phyloP scores from a whole-genome alignment of 495 filamentous ascomycete genomes.

The Aspergillus indologenus region DNA sequence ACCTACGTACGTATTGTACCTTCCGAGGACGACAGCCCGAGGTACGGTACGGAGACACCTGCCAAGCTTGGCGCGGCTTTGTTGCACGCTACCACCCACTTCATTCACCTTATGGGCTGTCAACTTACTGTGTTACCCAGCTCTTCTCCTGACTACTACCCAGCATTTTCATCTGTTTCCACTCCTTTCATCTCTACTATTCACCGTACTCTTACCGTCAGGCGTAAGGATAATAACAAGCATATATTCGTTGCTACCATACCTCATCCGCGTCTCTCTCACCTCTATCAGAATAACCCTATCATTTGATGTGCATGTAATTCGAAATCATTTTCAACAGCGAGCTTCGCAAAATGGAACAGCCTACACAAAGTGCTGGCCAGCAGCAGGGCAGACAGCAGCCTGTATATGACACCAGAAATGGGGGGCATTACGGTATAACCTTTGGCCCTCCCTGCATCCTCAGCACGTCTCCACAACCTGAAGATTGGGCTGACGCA shows the following conservation, averaged over 20 bases:
- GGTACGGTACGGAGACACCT: background rate
- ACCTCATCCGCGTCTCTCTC: no score
- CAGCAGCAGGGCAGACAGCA: slow-evolving; percentile 57
- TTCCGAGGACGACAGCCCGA: no score
- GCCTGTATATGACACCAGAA: slow-evolving; percentile 72
- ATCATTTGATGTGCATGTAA: background rate
- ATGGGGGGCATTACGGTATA: slow-evolving; percentile 87
- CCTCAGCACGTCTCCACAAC: background rate
- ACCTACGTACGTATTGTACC: no score
- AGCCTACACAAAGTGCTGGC: slow-evolving; percentile 48
- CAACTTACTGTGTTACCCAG: background rate
- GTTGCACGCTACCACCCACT: background rate
- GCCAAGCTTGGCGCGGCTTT: slow-evolving; percentile 8
- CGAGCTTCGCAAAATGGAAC: slow-evolving; percentile 49
- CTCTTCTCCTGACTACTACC: background rate
- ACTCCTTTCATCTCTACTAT: background rate
- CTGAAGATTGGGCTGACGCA: slow-evolving; percentile 1
- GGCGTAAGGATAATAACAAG: no score
- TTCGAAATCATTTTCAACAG: background rate
- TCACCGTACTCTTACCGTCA: background rate
- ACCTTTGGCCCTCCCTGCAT: background rate
- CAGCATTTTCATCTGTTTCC: background rate
- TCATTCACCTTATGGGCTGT: background rate
- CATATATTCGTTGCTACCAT: no score
- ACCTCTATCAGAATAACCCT: background rate